Conservation (phyloP, 345 rosid genomes). For the Isatis tinctoria region DNA sequence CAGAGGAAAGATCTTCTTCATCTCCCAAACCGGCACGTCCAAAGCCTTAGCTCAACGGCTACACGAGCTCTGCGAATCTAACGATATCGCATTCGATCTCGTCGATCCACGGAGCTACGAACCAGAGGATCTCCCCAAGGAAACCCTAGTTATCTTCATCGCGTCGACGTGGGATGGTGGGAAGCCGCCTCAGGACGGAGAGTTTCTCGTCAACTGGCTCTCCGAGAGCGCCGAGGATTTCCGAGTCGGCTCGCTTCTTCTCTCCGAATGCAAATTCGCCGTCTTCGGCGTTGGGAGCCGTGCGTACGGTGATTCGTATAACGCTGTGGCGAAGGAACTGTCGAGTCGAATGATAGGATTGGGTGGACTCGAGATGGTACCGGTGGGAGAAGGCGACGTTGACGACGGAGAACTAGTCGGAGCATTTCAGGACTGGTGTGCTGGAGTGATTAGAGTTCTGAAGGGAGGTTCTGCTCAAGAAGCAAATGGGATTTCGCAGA, state of each 20-base stretch:
- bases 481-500: constrained; percentile 21
- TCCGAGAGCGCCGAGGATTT: constrained; percentile 85
- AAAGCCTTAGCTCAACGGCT: constrained; percentile 66
- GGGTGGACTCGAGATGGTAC: constrained; percentile 68
- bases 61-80: constrained; percentile 35
- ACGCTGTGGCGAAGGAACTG: constrained; percentile 71
- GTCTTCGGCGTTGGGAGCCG: constrained; percentile 92
- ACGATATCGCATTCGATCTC: constrained; percentile 53
- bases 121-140: constrained; percentile 86
- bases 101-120: constrained; percentile 74
- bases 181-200: constrained; percentile 57
- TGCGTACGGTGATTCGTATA: constrained; percentile 61
- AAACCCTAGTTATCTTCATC: constrained; percentile 50
- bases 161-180: constrained; percentile 97
- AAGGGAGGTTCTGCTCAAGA: constrained; percentile 41
- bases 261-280: constrained; percentile 59
- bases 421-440: constrained; percentile 65
- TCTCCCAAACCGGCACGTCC: constrained; percentile 82
- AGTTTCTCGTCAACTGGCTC: constrained; percentile 69
- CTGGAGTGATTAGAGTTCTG: constrained; percentile 47
- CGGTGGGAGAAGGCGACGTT: constrained; percentile 68
- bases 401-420: constrained; percentile 63
- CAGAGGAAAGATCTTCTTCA: constrained; percentile 66
- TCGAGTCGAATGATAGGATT: constrained; percentile 58
- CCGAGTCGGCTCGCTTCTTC: constrained; percentile 75